These are phyloP conservation scores for Extremus antarcticus DNA, from an alignment of 495 filamentous ascomycete genomes.

Conservation along the genomic window DNA sequence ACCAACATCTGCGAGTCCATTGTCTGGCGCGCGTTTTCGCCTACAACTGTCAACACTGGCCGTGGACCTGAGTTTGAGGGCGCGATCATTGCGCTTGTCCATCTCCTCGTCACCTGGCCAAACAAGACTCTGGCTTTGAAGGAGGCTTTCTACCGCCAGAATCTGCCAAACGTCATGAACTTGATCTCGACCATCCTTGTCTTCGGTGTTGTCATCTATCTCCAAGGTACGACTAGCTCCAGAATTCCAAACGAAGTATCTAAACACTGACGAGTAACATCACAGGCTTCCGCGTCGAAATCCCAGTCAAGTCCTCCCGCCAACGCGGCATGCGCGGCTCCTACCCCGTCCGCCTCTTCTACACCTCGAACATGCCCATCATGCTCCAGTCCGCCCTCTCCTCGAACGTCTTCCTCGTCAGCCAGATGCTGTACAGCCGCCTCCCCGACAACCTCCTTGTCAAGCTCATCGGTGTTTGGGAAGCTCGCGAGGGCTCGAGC, in stretches of 20 bases:
- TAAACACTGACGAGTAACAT: not conserved
- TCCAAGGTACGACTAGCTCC: slow-evolving; percentile 43
- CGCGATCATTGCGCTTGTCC: slow-evolving; percentile 96
- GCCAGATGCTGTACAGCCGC: slow-evolving; percentile 96
- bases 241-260: not conserved
- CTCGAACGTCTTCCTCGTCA: slow-evolving; percentile 97
- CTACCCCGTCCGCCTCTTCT: slow-evolving; percentile 71
- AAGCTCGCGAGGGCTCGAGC: slow-evolving; percentile 88
- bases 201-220: slow-evolving; percentile 97
- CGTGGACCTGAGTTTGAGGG: slow-evolving; percentile 99
- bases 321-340: slow-evolving; percentile 93
- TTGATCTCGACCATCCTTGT: slow-evolving; percentile 83
- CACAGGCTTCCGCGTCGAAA: slow-evolving; percentile 92
- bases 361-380: slow-evolving; percentile 95
- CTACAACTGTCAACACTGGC: slow-evolving; percentile 98
- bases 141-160: slow-evolving; percentile 99
- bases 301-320: slow-evolving; percentile 98
- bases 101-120: slow-evolving; percentile 94
- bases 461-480: slow-evolving; percentile 94
- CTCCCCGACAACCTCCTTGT: slow-evolving; percentile 98
- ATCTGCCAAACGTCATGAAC: slow-evolving; percentile 99
- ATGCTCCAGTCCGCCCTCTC: slow-evolving; percentile 98
- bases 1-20: slow-evolving; percentile 99
- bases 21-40: slow-evolving; percentile 98
- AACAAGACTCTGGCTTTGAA: slow-evolving; percentile 95